phyloP scores from a whole-genome alignment of 768 basidiomycete species.

The Termitomyces sp. region DNA sequence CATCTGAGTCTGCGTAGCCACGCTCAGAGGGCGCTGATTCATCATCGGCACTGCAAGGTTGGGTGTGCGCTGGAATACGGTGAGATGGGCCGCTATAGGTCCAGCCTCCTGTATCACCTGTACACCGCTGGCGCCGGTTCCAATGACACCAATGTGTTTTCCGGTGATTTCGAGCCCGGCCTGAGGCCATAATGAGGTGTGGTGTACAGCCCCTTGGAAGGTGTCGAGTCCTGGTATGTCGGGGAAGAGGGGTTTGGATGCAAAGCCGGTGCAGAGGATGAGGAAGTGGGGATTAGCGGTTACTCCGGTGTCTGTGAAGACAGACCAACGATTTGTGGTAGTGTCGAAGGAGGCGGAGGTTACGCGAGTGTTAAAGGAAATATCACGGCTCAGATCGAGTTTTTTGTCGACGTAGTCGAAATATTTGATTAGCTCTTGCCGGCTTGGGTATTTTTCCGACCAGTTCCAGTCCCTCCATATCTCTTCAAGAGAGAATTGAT shows the following conservation, averaged over 20 bases:
- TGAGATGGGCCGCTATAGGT: constrained; percentile 20
- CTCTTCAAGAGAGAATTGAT: constrained; percentile 23
- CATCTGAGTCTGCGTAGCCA: constrained; percentile 15
- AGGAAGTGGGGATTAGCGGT: constrained; percentile 21
- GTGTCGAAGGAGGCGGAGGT: constrained; percentile 21
- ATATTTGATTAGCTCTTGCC: constrained; percentile 22
- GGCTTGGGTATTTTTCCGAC: constrained; percentile 16
- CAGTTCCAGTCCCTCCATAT: constrained; percentile 27
- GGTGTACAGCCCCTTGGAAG: constrained; percentile 24
- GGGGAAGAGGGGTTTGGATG: constrained; percentile 23
- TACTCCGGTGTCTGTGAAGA: constrained; percentile 19
- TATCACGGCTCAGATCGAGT: constrained; percentile 23
- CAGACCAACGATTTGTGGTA: constrained; percentile 20
- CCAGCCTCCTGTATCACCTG: constrained; percentile 26
- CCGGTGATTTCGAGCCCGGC: constrained; percentile 19
- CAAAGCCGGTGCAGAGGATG: constrained; percentile 24
- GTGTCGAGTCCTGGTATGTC: constrained; percentile 19
- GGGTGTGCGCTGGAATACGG: constrained; percentile 29
- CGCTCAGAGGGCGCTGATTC: constrained; percentile 18
- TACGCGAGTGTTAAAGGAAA: constrained; percentile 23
- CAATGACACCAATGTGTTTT: constrained; percentile 27
- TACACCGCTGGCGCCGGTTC: constrained; percentile 27
- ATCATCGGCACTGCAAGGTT: constrained; percentile 26
- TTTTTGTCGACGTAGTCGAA: constrained; percentile 25
- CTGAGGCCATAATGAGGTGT: constrained; percentile 25